Evolutionary conservation across 2,329 filamentous ascomycete genomes (phyloP).

Genomic region (Sclerotinia trifoliorum): DNA sequence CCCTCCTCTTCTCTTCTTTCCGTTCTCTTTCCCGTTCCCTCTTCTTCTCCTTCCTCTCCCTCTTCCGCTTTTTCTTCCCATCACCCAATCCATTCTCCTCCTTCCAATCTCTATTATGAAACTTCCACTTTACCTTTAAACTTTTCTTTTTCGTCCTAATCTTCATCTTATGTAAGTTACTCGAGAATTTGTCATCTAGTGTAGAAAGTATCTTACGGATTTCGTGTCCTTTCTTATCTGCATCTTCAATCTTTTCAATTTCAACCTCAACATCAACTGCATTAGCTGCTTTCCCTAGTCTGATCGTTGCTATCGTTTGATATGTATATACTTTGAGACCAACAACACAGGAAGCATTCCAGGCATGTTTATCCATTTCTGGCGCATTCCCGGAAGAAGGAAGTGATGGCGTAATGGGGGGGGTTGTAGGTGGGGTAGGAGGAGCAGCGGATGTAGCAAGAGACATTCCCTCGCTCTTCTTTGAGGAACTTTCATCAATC

Average conservation of each 20-base stretch:
- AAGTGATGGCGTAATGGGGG: not conserved
- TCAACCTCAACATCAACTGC: not conserved
- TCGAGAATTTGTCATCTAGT: not conserved
- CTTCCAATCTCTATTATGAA: not conserved
- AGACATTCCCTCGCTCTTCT: not conserved
- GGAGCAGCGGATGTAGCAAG: not conserved
- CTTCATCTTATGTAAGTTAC: constrained; percentile 7
- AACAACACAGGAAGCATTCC: constrained; percentile 6
- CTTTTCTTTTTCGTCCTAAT: not conserved
- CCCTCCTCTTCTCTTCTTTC: not conserved
- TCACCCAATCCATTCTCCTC: not conserved
- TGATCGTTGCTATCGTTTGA: constrained; percentile 9
- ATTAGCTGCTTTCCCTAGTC: not conserved
- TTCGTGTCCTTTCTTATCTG: too few relatives aligned
- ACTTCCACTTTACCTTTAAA: not conserved
- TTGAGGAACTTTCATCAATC: not conserved
- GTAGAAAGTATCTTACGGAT: not conserved
- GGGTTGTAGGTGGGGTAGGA: not conserved
- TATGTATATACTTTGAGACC: constrained; percentile 7
- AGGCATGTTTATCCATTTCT: not conserved
- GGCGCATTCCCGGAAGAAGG: not conserved
- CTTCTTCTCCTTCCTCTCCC: not conserved
- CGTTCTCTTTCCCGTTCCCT: not conserved
- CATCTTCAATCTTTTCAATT: not conserved
- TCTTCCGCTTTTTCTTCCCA: too few relatives aligned